phyloP scores from a whole-genome alignment of 2,329 filamentous ascomycete genomes.

The Podosphaera fusca region DNA sequence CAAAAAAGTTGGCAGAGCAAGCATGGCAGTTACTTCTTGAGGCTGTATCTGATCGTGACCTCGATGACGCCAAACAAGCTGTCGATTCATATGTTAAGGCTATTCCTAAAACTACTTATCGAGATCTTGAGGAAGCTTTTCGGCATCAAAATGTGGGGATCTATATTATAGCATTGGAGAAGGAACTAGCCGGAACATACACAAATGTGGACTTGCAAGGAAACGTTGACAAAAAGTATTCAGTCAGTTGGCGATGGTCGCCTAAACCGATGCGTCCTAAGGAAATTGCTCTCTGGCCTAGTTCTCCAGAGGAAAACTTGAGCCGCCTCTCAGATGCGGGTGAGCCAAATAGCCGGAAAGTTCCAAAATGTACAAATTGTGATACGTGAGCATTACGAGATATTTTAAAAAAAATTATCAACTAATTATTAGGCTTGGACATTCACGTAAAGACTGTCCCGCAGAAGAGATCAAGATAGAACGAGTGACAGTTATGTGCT shows the following conservation, averaged over 20 bases:
- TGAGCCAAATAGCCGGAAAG: slow-evolving; percentile 33
- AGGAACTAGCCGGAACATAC: slow-evolving; percentile 29
- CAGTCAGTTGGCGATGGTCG: slow-evolving; percentile 37
- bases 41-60: slow-evolving; percentile 29
- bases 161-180: slow-evolving; percentile 40
- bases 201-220: slow-evolving; percentile 55
- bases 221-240: slow-evolving; percentile 39
- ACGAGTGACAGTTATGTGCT: slow-evolving; percentile 30
- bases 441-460: slow-evolving; percentile 34
- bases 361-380: slow-evolving; percentile 28
- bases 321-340: slow-evolving; percentile 42
- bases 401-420: slow-evolving; percentile 1
- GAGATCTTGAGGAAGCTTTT: slow-evolving; percentile 36
- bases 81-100: slow-evolving; percentile 38
- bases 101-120: slow-evolving; percentile 31
- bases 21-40: slow-evolving; percentile 33
- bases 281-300: slow-evolving; percentile 37
- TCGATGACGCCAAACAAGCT: slow-evolving; percentile 38
- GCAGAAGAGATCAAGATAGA: slow-evolving; percentile 30
- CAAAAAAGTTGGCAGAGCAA: slow-evolving; percentile 26
- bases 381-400: slow-evolving; percentile 22
- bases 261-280: slow-evolving; percentile 32
- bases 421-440: slow-evolving; percentile 21
- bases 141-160: slow-evolving; percentile 29
- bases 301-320: slow-evolving; percentile 33